These are phyloP conservation scores for Thraustochytrium sp. DNA, from an alignment of 352 stramenopile species.

Conservation along the genomic window DNA sequence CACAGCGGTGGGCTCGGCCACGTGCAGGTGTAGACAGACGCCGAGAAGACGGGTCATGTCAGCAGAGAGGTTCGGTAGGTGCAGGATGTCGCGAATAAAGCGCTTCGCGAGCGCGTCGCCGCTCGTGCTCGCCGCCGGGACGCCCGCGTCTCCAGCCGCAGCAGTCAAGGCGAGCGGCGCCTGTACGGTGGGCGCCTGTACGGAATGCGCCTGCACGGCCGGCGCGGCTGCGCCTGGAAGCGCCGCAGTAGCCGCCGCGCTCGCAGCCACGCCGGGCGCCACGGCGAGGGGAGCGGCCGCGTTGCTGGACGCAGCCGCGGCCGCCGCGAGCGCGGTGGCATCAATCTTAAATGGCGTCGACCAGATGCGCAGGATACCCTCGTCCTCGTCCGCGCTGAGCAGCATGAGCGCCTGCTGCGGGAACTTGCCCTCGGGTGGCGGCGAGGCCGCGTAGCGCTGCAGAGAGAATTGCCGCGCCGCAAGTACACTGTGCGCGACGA, in stretches of 20 bases:
- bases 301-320: background rate
- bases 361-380: constrained; percentile 1
- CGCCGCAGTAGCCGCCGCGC: too few relatives aligned
- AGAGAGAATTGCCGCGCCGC: background rate
- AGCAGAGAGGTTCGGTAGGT: constrained; percentile 1
- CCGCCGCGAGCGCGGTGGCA: background rate
- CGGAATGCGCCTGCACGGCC: too few relatives aligned
- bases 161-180: too few relatives aligned
- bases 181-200: too few relatives aligned
- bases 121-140: background rate
- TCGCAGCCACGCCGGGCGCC: too few relatives aligned
- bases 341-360: constrained; percentile 12
- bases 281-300: too few relatives aligned
- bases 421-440: background rate
- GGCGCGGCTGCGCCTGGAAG: too few relatives aligned
- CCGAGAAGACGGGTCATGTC: constrained; percentile 25
- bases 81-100: background rate
- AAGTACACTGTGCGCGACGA: background rate
- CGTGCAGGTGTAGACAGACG: constrained; percentile 19
- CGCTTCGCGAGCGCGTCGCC: constrained; percentile 23
- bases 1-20: background rate
- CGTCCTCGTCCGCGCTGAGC: constrained; percentile 1
- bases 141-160: background rate
- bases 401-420: background rate
- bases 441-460: background rate